Evolutionary conservation across 768 basidiomycete genomes (phyloP).

Genomic region (Filobasidium floriforme): DNA sequence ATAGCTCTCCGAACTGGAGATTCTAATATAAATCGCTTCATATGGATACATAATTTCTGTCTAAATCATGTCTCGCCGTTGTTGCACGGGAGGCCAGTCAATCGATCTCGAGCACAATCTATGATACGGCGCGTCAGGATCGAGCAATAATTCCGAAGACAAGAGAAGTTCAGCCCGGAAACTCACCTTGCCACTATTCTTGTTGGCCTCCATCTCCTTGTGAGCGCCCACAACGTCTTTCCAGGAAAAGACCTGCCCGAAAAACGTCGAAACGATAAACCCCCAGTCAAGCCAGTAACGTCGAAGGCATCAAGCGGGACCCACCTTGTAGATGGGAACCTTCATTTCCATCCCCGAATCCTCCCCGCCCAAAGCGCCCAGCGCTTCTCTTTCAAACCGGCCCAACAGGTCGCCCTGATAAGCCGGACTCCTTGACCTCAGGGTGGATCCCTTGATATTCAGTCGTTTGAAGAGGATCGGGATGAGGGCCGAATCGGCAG

Average conservation of each 20-base stretch:
- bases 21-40: too few species aligned
- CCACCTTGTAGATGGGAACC: constrained; percentile 64
- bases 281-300: constrained; percentile 35
- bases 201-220: constrained; percentile 72
- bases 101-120: constrained; percentile 45
- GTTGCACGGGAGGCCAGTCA: too few species aligned
- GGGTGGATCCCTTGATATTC: constrained; percentile 77
- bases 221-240: constrained; percentile 70
- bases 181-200: constrained; percentile 51
- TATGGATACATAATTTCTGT: too few species aligned
- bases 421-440: constrained; percentile 63
- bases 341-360: constrained; percentile 51
- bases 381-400: constrained; percentile 56
- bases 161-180: too few species aligned
- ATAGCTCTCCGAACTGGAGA: too few species aligned
- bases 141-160: background rate
- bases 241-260: constrained; percentile 59
- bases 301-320: constrained; percentile 7
- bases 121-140: background rate
- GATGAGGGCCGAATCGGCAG: constrained; percentile 48
- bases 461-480: constrained; percentile 77
- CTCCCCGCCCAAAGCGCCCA: constrained; percentile 56
- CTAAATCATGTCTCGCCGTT: too few species aligned
- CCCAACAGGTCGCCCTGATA: constrained; percentile 65
- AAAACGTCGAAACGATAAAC: constrained; percentile 34